Base-by-base conservation (phyloP, 768 basidiomycete genomes). In the Leucocoprinus sp. region DNA sequence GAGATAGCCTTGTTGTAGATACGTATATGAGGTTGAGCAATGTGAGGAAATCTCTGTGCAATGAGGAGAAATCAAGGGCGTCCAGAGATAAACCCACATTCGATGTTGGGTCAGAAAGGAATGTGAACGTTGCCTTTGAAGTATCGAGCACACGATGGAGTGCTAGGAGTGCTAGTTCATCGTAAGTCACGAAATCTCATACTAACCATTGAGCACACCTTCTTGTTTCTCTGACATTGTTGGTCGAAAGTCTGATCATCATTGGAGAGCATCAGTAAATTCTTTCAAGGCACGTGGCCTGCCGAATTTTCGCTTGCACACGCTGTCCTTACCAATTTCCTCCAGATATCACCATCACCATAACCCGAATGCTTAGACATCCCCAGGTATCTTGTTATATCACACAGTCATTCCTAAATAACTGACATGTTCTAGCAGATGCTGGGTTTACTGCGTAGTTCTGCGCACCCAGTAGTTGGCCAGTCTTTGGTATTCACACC, bases 1-100 rank as follows among this genome's bases (percentile, higher is more conserved):
- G 70, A 3, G 84, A 67, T 19, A 83, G 58, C 55, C 81, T 84
- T 15, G 82, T 84, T 4, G 73, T 63, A 23, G 71, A 62, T 17
- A 65, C 60, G 57, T 81, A 66, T n/a, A 84, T 55, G 50, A 84
- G 67, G 4, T 75, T 64, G 36, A 84, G 66, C 27, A 85, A 61
- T 2, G 78, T 71, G 17, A 77, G 47, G 14, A 81, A 60, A 55
- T 87, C 84, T 26, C 68, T 67, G 51, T 67, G 72, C 37, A 86
- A 52, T 45, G 71, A 57, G 4, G 59, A 19, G 26, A 74, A 59
- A 21, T 62, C 52, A 35, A 49, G 31, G 18, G 28, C 28, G 64
- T 57, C 8, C 54, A 53, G 24, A 52, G 50, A 41, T 56, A 54
- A 31, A 12, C 43, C 50, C 22, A 52, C 42, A 6, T 39, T 45